phyloP scores from a whole-genome alignment of 345 rosid genomes.

The Kernera saxatilis region DNA sequence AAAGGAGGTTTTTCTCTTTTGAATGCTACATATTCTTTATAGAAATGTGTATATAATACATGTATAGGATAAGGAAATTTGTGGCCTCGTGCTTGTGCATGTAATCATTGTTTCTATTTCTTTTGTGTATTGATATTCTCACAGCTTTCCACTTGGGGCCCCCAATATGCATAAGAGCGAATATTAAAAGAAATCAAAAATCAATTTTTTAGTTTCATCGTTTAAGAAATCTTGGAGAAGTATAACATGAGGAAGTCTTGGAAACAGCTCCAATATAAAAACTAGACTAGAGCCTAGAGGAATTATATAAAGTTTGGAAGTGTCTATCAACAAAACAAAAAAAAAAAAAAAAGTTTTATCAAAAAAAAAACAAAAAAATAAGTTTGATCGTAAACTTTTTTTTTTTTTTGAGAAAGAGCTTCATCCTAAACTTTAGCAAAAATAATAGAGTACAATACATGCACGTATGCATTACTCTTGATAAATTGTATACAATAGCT shows the following conservation, averaged over 20 bases:
- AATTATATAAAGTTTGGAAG: background rate
- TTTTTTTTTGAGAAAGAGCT: no score
- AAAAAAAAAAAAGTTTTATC: no score
- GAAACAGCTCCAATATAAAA: background rate
- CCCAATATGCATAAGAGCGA: background rate
- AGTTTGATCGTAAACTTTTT: no score
- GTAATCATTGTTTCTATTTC: constrained; percentile 27
- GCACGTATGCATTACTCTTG: background rate
- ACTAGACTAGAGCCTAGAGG: background rate
- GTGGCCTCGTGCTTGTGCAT: constrained; percentile 34
- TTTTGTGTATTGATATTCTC: constrained; percentile 16
- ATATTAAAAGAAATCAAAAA: background rate
- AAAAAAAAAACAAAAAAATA: no score
- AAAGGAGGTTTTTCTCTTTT: background rate
- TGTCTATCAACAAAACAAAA: no score
- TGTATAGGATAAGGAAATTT: constrained; percentile 21
- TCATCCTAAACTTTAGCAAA: no score
- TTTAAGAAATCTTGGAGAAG: background rate
- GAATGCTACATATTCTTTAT: constrained; percentile 8
- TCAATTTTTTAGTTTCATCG: background rate
- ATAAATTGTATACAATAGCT: background rate
- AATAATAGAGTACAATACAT: background rate
- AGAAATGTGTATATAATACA: constrained; percentile 6
- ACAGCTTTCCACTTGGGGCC: constrained; percentile 9
- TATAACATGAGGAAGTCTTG: background rate